Base-by-base conservation (phyloP, 148 eudicot genomes). In the Diospyros lotus region DNA sequence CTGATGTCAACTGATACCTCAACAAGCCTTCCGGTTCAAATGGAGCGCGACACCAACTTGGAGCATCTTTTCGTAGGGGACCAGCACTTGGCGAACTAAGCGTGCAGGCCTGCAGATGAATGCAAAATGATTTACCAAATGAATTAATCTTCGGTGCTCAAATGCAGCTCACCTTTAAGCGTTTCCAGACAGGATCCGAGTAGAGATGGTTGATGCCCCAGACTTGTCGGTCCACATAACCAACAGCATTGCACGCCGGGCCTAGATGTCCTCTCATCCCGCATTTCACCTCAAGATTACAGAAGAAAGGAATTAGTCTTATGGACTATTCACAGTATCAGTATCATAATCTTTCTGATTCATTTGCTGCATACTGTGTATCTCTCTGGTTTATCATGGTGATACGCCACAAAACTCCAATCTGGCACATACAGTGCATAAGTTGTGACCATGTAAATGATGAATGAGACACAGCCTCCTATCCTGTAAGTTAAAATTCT, bases 181-280 rank as follows among this genome's bases (percentile, higher is more conserved):
- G 80, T 5, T 40, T 15, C 89, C 87, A 86, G 51, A 80, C 85
- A 11, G 89, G 89, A 48, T 46, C 44, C 1, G 43, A 0, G 66
- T 84, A 86, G 5, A 86, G 82, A 78, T 86, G 89, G 76, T 86
- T 84, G 76, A 86, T 67, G 4, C 89, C 89, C 89, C 87, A 86
- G 28, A 86, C 89, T 82, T 69, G 71, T 77, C 89, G 72, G 78
- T 86, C 89, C 13, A 86, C 84, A 64, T 79, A 84, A 43, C 89
- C 89, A 58, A 84, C 89, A 9, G 89, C 87, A 64, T 86, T 86
- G 61, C 89, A 86, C 1, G 82, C 89, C 2, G 89, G 89, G 73
- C 89, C 89, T 12, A 86, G 53, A 80, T 86, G 89, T 55, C 89
- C 89, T 80, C 87, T 77, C 89, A 84, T 84, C 73, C 87, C 89